Base-by-base conservation (phyloP, 2,329 filamentous ascomycete genomes). In the Curvularia lunata region DNA sequence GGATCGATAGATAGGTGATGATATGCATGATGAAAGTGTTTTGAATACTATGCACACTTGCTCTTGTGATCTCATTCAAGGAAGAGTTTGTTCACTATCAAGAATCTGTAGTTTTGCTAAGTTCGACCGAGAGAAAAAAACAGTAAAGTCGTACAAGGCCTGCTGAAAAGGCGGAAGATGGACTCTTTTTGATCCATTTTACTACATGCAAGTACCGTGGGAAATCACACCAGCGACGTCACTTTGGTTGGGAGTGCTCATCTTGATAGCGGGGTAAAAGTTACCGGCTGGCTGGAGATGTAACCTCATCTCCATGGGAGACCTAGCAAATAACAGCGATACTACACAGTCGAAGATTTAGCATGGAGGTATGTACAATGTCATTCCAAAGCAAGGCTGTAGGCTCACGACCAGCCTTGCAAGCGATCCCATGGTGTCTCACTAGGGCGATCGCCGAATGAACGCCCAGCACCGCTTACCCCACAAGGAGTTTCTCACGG, bases 201-300 rank as follows among this genome's bases (percentile, higher is more conserved):
- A 18, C 38, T 10, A 12, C 34, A 16, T 23, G 13, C 38, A 46
- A 46, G 32, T 32, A 41, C 8, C 5, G 32, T 10, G 7, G 27
- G 28, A n/a, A 27, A 48, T 38, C 18, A 21, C 23, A 32, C 37
- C 48, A 43, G 52, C 58, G 60, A 69, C 63, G 62, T 68, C 64
- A 70, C 54, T 52, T 54, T 37, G 38, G 57, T 58, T 59, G 50
- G 47, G 34, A 30, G 40, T 23, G 43, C 63, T 46, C 49, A 27
- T 49, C 18, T 63, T 61, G 48, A 63, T 64, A 69, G 70, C 70
- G 70, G 70, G 70, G 70, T 71, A 62, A 52, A 57, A 57, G 50
- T 49, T 54, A 56, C 62, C 55, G 43, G 19, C 40, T n/a, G 37
- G 38, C 42, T 53, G 60, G 59, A 52, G 61, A 46, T 41, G 53